phyloP scores from a whole-genome alignment of 257 asterid species.

The Capsicum pubescens region DNA sequence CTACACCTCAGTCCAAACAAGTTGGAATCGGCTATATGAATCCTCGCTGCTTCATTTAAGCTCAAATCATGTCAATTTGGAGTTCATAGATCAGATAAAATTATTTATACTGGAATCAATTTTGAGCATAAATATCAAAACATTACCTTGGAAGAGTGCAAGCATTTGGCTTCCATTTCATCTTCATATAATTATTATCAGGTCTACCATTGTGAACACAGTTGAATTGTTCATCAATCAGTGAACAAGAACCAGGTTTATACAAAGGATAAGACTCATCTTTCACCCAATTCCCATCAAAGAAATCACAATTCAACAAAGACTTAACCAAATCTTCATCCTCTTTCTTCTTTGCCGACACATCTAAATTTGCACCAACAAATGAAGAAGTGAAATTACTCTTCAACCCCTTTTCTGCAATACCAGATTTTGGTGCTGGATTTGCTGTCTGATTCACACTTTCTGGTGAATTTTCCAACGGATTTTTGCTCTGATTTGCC shows the following conservation, averaged over 20 bases:
- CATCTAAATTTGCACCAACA: conserved; percentile 14
- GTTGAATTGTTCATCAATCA: conserved; percentile 59
- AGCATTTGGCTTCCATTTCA: conserved; percentile 60
- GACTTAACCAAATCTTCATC: conserved; percentile 33
- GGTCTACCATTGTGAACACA: conserved; percentile 62
- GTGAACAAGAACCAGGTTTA: conserved; percentile 59
- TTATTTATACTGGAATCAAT: not conserved
- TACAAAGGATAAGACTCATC: conserved; percentile 58
- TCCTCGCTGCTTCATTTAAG: not conserved
- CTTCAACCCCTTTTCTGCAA: conserved; percentile 24
- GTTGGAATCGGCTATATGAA: not conserved
- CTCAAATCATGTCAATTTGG: too few species aligned
- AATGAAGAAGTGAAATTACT: conserved; percentile 22
- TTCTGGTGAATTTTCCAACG: conserved; percentile 22
- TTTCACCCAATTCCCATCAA: conserved; percentile 70
- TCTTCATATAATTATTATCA: conserved; percentile 47
- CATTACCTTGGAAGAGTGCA: conserved; percentile 60
- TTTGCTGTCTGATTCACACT: conserved; percentile 11
- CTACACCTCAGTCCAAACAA: not conserved
- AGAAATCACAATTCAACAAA: conserved; percentile 46
- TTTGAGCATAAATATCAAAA: not conserved
- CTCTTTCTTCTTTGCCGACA: not conserved
- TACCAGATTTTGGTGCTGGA: conserved; percentile 24
- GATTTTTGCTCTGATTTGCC: conserved; percentile 22
- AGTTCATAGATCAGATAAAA: not conserved